phyloP scores from a whole-genome alignment of 768 basidiomycete species.

The Boletales sp. region DNA sequence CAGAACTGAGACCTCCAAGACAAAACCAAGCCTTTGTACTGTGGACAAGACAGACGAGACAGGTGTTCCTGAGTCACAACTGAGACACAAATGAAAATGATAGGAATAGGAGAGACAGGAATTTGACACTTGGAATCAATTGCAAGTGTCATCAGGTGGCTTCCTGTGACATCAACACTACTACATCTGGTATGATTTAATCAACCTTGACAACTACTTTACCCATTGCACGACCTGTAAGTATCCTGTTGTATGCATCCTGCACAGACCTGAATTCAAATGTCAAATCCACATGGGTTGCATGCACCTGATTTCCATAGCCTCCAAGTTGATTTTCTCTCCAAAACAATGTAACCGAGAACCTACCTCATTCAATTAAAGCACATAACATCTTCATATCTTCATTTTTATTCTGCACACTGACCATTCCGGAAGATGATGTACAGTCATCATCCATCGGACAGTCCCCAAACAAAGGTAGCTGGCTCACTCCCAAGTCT shows the following conservation, averaged over 20 bases:
- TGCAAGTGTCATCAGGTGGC: no score
- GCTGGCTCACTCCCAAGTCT: constrained; percentile 46
- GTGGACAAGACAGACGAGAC: no score
- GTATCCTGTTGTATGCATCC: constrained; percentile 59
- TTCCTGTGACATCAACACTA: no score
- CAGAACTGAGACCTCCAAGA: no score
- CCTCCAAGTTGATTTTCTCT: background rate
- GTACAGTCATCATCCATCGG: background rate
- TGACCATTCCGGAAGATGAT: constrained; percentile 20
- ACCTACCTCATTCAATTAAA: constrained; percentile 42
- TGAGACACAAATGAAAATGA: no score
- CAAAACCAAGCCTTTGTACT: no score
- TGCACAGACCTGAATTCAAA: constrained; percentile 52
- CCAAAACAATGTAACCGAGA: background rate
- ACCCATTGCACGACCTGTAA: constrained; percentile 55
- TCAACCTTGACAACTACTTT: constrained; percentile 62
- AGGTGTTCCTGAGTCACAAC: no score
- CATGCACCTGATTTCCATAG: constrained; percentile 33
- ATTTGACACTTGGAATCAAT: no score
- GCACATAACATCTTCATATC: constrained; percentile 36
- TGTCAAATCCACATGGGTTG: constrained; percentile 58
- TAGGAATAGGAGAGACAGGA: no score
- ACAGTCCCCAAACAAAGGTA: background rate
- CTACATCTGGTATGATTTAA: background rate
- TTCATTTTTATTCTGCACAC: constrained; percentile 28